Conservation (phyloP, 805 yeast species). For the Novakomyces olei region DNA sequence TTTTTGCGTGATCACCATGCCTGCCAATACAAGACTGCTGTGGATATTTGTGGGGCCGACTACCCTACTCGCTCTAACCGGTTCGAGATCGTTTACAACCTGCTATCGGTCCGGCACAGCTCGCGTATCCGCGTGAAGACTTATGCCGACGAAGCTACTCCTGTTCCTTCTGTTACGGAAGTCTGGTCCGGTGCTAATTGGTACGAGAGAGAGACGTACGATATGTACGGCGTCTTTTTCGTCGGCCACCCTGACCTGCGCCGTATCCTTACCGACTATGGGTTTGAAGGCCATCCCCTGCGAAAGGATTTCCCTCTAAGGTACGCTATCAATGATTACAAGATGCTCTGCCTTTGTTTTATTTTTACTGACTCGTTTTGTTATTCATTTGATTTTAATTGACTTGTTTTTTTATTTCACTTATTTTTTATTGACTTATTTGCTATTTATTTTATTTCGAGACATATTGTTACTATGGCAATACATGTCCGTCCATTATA, state of each 20-base stretch:
- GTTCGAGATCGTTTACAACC: slow-evolving; percentile 69
- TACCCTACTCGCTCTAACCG: slow-evolving; percentile 66
- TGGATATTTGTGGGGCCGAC: slow-evolving; percentile 74
- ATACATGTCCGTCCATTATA: too few species aligned
- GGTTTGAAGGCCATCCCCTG: slow-evolving; percentile 79
- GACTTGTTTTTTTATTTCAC: too few species aligned
- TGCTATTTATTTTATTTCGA: too few species aligned
- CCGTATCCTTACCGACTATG: slow-evolving; percentile 77
- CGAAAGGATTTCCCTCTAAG: slow-evolving; percentile 83
- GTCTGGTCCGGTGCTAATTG: slow-evolving; percentile 66
- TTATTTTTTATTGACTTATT: too few species aligned
- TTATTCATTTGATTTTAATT: not conserved
- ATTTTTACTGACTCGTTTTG: not conserved
- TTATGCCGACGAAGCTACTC: slow-evolving; percentile 58
- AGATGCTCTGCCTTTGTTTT: slow-evolving; percentile 47
- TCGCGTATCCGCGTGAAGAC: slow-evolving; percentile 77
- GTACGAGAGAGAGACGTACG: slow-evolving; percentile 80
- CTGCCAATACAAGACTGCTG: slow-evolving; percentile 52
- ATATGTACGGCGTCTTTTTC: slow-evolving; percentile 67
- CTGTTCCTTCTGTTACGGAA: slow-evolving; percentile 61
- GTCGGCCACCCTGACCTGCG: slow-evolving; percentile 79
- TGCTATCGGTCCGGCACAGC: slow-evolving; percentile 61
- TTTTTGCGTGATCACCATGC: slow-evolving; percentile 62
- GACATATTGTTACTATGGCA: too few species aligned
- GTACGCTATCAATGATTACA: too few species aligned